These are phyloP conservation scores for Aspergillus quadrilineatus DNA, from an alignment of 2,329 filamentous ascomycete species.

Conservation along the genomic window DNA sequence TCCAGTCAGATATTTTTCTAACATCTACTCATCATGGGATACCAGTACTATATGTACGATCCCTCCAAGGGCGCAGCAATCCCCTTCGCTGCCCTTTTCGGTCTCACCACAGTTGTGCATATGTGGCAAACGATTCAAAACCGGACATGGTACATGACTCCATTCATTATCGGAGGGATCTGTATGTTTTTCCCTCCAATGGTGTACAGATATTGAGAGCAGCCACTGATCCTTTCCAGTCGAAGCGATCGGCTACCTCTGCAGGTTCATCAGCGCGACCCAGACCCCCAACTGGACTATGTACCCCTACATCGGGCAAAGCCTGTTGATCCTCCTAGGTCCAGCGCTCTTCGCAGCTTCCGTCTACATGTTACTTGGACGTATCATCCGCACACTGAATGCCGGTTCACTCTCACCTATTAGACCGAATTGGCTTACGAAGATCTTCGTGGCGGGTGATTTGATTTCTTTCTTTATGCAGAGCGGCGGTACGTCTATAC, in stretches of 20 bases:
- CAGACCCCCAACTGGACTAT: conserved; percentile 15
- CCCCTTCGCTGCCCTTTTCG: conserved; percentile 26
- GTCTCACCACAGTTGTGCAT: conserved; percentile 19
- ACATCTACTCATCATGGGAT: neutral
- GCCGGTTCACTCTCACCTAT: conserved; percentile 37
- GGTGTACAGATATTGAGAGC: neutral
- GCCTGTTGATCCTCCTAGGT: conserved; percentile 8
- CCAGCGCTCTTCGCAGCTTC: conserved; percentile 37
- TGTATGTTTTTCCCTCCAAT: conserved; percentile 29
- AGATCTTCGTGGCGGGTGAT: conserved; percentile 37
- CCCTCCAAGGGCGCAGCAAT: conserved; percentile 27
- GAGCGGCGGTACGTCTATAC: conserved; percentile 22
- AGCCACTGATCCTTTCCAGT: too few relatives aligned
- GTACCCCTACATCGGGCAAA: conserved; percentile 9
- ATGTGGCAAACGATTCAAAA: conserved; percentile 25
- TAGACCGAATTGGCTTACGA: conserved; percentile 37
- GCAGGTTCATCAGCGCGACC: conserved; percentile 6
- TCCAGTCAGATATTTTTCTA: neutral
- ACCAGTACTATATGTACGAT: conserved; percentile 22
- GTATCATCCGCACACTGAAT: conserved; percentile 33
- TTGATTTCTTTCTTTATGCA: conserved; percentile 35
- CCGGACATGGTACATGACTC: conserved; percentile 29
- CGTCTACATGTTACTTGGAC: conserved; percentile 42
- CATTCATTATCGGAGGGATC: conserved; percentile 34
- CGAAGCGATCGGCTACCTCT: conserved; percentile 11